phyloP scores from a whole-genome alignment of 2,329 filamentous ascomycete genomes.

The Diplodia mutila region DNA sequence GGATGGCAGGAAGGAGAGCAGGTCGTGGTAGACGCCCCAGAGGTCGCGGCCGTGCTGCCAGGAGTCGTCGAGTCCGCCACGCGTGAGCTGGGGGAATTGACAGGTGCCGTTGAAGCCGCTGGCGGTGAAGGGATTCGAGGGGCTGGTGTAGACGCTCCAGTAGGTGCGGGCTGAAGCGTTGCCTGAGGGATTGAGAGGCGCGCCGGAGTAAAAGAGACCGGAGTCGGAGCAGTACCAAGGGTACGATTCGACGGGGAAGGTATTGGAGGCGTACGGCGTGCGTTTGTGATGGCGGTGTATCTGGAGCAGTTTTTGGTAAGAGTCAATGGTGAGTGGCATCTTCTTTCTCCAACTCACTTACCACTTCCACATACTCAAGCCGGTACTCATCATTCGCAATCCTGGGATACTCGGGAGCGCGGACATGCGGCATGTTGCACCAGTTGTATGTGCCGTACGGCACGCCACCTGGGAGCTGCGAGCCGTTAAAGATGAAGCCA shows the following conservation, averaged over 20 bases:
- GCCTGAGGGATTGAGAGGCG: slow-evolving; percentile 54
- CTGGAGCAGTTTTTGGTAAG: slow-evolving; percentile 39
- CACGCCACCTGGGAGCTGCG: slow-evolving; percentile 56
- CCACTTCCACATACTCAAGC: slow-evolving; percentile 10
- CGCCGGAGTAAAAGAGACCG: slow-evolving; percentile 70
- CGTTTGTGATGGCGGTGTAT: slow-evolving; percentile 86
- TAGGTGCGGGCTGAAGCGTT: slow-evolving; percentile 61
- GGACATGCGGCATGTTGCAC: slow-evolving; percentile 89
- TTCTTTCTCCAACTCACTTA: not conserved
- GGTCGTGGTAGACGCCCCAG: slow-evolving; percentile 72
- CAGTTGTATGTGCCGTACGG: slow-evolving; percentile 73
- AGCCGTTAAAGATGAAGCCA: slow-evolving; percentile 75
- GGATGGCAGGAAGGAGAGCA: slow-evolving; percentile 66
- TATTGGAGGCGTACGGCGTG: slow-evolving; percentile 77
- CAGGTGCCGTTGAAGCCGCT: slow-evolving; percentile 73
- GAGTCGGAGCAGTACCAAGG: slow-evolving; percentile 73
- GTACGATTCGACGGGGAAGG: slow-evolving; percentile 74
- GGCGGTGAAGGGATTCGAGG: slow-evolving; percentile 68
- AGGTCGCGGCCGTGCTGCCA: slow-evolving; percentile 77
- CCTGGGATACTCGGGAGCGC: slow-evolving; percentile 64
- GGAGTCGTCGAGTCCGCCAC: slow-evolving; percentile 71
- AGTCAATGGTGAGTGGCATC: not conserved
- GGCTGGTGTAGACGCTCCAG: slow-evolving; percentile 66
- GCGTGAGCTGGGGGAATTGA: slow-evolving; percentile 80
- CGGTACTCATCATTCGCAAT: slow-evolving; percentile 66